Percentiles rank a stretch among this genome's conserved stretches.
These are phyloP conservation scores for Durio zibethinus DNA, from an alignment of 345 rosid species.

Conservation along the genomic window DNA sequence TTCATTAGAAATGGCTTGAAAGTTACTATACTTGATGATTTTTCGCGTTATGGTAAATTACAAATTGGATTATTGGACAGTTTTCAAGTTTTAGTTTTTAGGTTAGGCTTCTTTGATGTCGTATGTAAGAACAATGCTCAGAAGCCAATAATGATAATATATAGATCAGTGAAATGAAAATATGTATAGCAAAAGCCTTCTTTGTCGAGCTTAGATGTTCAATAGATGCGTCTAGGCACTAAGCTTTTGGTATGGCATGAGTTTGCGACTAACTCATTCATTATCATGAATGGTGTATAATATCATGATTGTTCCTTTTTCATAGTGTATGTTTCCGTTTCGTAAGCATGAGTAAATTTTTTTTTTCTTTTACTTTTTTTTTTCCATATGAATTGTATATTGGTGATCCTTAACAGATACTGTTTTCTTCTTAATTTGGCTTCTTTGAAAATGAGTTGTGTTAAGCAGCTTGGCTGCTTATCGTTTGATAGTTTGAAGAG, in stretches of 20 bases:
- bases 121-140: background rate
- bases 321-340: background rate
- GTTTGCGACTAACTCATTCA: background rate
- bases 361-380: background rate
- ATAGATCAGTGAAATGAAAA: background rate
- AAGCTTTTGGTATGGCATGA: background rate
- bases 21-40: background rate
- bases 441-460: background rate
- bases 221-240: background rate
- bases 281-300: background rate
- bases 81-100: background rate
- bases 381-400: background rate
- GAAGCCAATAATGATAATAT: background rate
- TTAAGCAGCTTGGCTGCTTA: background rate
- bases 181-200: background rate
- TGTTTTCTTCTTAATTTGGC: background rate
- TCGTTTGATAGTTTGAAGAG: background rate
- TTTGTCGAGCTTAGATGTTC: background rate
- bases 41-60: background rate
- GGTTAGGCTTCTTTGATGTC: background rate
- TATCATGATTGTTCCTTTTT: background rate
- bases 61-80: background rate
- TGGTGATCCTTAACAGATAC: background rate
- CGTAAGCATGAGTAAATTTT: background rate
- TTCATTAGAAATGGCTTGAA: background rate